Evolutionary conservation across 169 alveolate genomes (phyloP).

Genomic region (Amoebophrya sp.): DNA sequence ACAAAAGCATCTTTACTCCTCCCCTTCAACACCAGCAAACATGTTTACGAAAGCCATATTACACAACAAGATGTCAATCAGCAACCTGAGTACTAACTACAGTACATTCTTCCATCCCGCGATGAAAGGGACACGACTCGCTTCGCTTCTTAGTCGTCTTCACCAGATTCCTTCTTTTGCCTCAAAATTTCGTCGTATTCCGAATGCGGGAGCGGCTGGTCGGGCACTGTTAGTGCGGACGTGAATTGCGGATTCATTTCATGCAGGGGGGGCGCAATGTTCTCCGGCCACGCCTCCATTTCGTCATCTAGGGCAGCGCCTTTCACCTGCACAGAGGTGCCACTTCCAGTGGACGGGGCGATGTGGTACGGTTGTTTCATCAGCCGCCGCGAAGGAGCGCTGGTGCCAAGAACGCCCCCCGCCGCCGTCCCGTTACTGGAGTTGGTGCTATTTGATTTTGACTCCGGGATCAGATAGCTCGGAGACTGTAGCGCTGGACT

Average conservation of each 20-base stretch:
- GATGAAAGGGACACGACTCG: too few species aligned
- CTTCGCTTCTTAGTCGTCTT: too few species aligned
- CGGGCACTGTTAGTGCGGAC: background rate
- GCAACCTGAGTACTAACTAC: too few species aligned
- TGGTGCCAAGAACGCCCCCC: background rate
- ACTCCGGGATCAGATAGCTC: too few species aligned
- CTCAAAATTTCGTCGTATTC: too few species aligned
- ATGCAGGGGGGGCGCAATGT: background rate
- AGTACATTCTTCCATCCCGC: too few species aligned
- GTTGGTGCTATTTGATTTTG: background rate
- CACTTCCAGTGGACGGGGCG: background rate
- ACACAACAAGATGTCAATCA: too few species aligned
- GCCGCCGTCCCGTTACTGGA: background rate
- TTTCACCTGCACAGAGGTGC: background rate
- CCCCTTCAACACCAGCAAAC: too few species aligned
- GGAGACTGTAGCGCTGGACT: too few species aligned
- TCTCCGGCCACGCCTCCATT: background rate
- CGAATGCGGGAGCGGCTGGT: conserved; percentile 8
- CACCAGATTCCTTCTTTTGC: too few species aligned
- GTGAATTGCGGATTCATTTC: background rate
- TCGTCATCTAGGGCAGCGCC: background rate
- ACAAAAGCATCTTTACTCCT: too few species aligned
- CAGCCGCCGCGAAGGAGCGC: background rate
- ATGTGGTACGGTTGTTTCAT: background rate
- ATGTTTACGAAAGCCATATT: too few species aligned